Conservation (phyloP, 1,139 yeast genomes). For the Trichomonascaceae sp. region DNA sequence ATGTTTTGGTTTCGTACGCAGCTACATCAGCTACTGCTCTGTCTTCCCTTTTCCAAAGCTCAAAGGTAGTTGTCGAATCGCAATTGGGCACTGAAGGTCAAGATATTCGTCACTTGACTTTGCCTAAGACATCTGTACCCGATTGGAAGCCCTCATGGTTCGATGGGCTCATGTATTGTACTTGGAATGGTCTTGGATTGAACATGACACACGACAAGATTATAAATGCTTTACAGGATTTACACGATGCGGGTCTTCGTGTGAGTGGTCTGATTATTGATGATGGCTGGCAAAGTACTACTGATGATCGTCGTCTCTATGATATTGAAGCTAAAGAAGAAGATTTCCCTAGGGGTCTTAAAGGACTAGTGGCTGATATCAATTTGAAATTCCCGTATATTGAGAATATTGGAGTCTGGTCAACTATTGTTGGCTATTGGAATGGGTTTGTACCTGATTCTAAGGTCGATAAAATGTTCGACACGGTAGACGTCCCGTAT, state of each 20-base stretch:
- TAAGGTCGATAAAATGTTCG: conserved; percentile 19
- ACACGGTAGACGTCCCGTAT: conserved; percentile 12
- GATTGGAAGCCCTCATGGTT: conserved; percentile 18
- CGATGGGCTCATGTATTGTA: conserved; percentile 26
- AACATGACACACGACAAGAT: conserved; percentile 22
- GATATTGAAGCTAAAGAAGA: conserved; percentile 22
- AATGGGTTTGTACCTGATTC: conserved; percentile 27
- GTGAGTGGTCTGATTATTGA: conserved; percentile 27
- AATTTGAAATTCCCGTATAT: conserved; percentile 26
- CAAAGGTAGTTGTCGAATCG: conserved; percentile 3
- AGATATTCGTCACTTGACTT: background rate
- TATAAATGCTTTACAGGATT: conserved; percentile 21
- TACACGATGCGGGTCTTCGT: conserved; percentile 22
- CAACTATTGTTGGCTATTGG: conserved; percentile 31
- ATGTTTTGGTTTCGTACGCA: conserved; percentile 18
- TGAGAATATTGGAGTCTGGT: conserved; percentile 31
- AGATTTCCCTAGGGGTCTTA: conserved; percentile 28
- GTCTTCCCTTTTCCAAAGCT: conserved; percentile 12
- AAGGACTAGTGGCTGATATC: conserved; percentile 22
- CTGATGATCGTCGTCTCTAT: conserved; percentile 21
- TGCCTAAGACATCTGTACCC: background rate
- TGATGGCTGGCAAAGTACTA: conserved; percentile 31
- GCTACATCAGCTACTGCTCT: conserved; percentile 17
- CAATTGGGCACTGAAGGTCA: background rate
- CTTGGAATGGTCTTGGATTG: conserved; percentile 32